Conservation (phyloP, 1,139 yeast species). For the Ogataea hybrid region DNA sequence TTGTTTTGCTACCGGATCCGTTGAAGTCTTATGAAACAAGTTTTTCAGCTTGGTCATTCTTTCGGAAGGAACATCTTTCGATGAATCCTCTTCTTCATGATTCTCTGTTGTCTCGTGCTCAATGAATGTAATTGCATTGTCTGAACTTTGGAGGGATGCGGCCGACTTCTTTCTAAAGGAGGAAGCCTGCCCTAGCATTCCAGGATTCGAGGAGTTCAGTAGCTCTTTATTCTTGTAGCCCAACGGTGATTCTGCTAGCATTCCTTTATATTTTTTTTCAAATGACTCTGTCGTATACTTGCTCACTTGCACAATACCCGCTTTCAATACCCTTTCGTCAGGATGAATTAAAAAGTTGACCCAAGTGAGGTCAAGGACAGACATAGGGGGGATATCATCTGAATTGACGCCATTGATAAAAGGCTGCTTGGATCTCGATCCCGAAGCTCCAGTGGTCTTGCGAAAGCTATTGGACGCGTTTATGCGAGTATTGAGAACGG, state of each 20-base stretch:
- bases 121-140: constrained; percentile 35
- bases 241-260: constrained; percentile 60
- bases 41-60: constrained; percentile 30
- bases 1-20: constrained; percentile 21
- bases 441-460: constrained; percentile 11
- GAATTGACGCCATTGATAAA: constrained; percentile 6
- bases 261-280: constrained; percentile 57
- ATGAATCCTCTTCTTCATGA: constrained; percentile 16
- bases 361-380: constrained; percentile 70
- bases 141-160: constrained; percentile 13
- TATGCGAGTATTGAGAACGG: constrained; percentile 44
- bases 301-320: constrained; percentile 47
- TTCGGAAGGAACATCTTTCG: constrained; percentile 20
- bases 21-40: constrained; percentile 29
- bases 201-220: constrained; percentile 18
- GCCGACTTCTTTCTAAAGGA: constrained; percentile 7
- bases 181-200: constrained; percentile 14
- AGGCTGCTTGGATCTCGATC: constrained; percentile 22
- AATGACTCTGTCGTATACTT: constrained; percentile 45
- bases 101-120: constrained; percentile 22
- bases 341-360: constrained; percentile 52
- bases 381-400: constrained; percentile 52
- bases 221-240: constrained; percentile 37
- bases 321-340: constrained; percentile 69
- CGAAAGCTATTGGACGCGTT: constrained; percentile 29